Evolutionary conservation across 2,329 filamentous ascomycete genomes (phyloP).

Genomic region (Botrytis cinerea): DNA sequence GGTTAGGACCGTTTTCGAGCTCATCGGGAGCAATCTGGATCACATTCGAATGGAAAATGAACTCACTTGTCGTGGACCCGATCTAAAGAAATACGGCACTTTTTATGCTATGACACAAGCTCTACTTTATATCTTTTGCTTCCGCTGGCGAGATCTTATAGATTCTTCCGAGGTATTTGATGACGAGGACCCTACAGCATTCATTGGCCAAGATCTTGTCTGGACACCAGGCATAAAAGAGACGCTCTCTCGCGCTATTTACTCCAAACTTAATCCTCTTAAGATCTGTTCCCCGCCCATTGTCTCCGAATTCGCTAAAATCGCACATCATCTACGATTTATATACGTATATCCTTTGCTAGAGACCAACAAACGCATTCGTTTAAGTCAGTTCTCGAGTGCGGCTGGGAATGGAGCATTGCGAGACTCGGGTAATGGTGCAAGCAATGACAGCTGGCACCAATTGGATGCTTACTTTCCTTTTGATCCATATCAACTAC

Average conservation of each 20-base stretch:
- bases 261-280: constrained; percentile 87
- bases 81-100: constrained; percentile 67
- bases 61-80: constrained; percentile 74
- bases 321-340: constrained; percentile 82
- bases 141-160: constrained; percentile 91
- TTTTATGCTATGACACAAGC: constrained; percentile 73
- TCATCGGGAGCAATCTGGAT: constrained; percentile 77
- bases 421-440: constrained; percentile 50
- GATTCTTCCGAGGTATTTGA: constrained; percentile 58
- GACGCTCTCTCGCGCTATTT: constrained; percentile 74
- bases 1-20: constrained; percentile 79
- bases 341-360: constrained; percentile 87
- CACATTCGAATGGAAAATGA: constrained; percentile 73
- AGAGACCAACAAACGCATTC: constrained; percentile 88
- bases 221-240: constrained; percentile 78
- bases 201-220: constrained; percentile 69
- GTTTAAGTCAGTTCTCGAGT: constrained; percentile 70
- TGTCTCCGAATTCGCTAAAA: constrained; percentile 85
- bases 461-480: constrained; percentile 95
- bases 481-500: constrained; percentile 94
- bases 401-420: constrained; percentile 51
- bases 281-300: constrained; percentile 92
- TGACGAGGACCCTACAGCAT: constrained; percentile 61
- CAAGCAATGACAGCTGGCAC: constrained; percentile 73
- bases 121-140: constrained; percentile 80